A percentile compares a stretch with the other conserved stretches of the same genome.
These are phyloP conservation scores for Bremia lactucae DNA, from an alignment of 352 stramenopile genomes.

Conservation along the genomic window DNA sequence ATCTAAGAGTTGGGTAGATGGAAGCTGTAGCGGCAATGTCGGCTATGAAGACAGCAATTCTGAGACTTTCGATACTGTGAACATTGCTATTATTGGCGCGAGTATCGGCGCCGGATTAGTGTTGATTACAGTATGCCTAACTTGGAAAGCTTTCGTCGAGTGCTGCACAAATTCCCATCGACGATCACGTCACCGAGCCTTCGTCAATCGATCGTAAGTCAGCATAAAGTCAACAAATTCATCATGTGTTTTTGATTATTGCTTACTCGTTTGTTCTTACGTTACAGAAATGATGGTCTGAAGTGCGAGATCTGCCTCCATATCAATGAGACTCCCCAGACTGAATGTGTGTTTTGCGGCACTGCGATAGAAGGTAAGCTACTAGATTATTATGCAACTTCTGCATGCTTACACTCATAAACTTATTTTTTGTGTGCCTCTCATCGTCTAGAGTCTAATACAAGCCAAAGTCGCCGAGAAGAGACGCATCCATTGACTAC, in stretches of 20 bases:
- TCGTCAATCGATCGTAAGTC: constrained; percentile 33
- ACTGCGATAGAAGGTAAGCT: constrained; percentile 23
- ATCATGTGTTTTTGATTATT: too few relatives aligned
- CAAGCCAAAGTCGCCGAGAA: constrained; percentile 5
- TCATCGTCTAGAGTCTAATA: constrained; percentile 16
- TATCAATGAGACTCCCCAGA: constrained; percentile 36
- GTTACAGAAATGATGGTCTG: constrained; percentile 33
- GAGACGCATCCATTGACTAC: constrained; percentile 6
- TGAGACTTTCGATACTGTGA: constrained; percentile 5
- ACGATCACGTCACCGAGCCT: constrained; percentile 32
- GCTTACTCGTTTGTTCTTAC: background rate
- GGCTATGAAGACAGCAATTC: constrained; percentile 11
- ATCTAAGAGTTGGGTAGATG: constrained; percentile 7
- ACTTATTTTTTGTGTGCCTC: too few relatives aligned
- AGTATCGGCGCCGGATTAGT: constrained; percentile 25
- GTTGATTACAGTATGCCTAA: constrained; percentile 30
- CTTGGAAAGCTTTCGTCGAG: constrained; percentile 39
- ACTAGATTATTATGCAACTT: background rate
- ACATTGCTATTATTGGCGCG: constrained; percentile 23
- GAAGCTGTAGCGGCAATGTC: constrained; percentile 4
- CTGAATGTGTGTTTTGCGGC: constrained; percentile 42
- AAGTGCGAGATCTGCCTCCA: constrained; percentile 48
- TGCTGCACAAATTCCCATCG: constrained; percentile 32
- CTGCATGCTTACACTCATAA: too few relatives aligned
- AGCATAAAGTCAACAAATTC: too few relatives aligned